Evolutionary conservation across 2,329 filamentous ascomycete genomes (phyloP).

Genomic region (Mycosphaerella arachidis): DNA sequence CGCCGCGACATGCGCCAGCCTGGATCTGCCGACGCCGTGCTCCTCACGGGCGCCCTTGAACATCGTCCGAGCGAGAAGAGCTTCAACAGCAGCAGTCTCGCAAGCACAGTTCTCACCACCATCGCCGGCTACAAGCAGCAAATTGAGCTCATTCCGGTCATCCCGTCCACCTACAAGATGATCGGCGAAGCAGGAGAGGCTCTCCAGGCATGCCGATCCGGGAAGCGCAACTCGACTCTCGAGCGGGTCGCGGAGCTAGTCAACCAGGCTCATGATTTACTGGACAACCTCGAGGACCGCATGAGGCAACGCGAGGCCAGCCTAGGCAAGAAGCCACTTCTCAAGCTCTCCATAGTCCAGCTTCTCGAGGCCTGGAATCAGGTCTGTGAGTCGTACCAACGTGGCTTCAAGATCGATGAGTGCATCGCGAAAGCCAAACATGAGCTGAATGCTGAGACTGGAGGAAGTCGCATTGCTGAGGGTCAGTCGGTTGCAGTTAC

Average conservation of each 20-base stretch:
- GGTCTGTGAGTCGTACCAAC: neutral
- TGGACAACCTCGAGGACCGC: neutral
- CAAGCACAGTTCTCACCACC: neutral
- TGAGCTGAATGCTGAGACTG: neutral
- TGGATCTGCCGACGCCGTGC: neutral
- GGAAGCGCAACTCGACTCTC: neutral
- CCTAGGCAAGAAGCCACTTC: neutral
- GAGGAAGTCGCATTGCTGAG: neutral
- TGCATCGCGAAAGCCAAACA: neutral
- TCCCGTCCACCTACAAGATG: neutral
- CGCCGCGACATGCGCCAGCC: neutral
- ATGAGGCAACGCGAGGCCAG: neutral
- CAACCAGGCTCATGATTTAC: neutral
- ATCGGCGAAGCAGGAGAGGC: neutral
- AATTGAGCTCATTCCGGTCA: neutral
- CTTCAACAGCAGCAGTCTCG: neutral
- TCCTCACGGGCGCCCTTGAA: neutral
- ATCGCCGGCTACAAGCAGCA: neutral
- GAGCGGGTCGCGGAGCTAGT: neutral
- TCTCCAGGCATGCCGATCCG: neutral
- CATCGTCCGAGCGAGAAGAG: neutral
- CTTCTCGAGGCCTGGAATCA: neutral
- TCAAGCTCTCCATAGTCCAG: neutral
- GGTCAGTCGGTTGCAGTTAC: neutral
- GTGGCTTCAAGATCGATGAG: neutral